Evolutionary conservation across 108 stramenopile genomes (phyloP).

Genomic region (Nitzschia sp.): DNA sequence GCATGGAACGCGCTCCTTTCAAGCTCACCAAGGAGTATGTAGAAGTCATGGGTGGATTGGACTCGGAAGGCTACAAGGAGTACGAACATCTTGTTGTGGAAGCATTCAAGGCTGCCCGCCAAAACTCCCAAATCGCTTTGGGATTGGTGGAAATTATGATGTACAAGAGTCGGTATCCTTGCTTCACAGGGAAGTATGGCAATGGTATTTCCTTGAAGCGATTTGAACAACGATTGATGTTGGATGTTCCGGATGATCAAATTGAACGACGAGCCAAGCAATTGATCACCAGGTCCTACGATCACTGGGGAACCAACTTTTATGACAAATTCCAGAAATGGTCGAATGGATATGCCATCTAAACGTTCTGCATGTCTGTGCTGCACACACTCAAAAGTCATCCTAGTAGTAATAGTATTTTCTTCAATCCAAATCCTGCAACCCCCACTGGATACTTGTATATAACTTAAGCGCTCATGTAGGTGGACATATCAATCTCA

Average conservation of each 20-base stretch:
- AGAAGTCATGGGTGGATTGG: conserved; percentile 90
- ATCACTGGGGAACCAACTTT: conserved; percentile 65
- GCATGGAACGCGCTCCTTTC: conserved; percentile 96
- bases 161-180: conserved; percentile 93
- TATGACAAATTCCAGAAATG: conserved; percentile 63
- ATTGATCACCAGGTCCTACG: conserved; percentile 59
- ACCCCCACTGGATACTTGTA: not conserved
- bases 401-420: not conserved
- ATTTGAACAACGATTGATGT: conserved; percentile 82
- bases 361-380: conserved; percentile 5
- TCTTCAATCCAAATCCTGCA: not conserved
- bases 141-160: conserved; percentile 98
- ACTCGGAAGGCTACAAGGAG: conserved; percentile 71
- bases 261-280: conserved; percentile 62
- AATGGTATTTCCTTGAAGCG: conserved; percentile 67
- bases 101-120: conserved; percentile 77
- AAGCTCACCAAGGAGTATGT: conserved; percentile 95
- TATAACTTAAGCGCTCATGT: conserved; percentile 83
- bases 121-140: conserved; percentile 77
- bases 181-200: conserved; percentile 87
- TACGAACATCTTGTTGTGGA: conserved; percentile 80
- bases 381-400: not conserved
- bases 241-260: conserved; percentile 66
- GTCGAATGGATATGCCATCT: conserved; percentile 61
- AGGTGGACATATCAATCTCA: conserved; percentile 93